Evolutionary conservation across 495 filamentous ascomycete species (phyloP), one percentile per base, ranked within the genome.

Genomic region (Penicillium crystallinum): DNA sequence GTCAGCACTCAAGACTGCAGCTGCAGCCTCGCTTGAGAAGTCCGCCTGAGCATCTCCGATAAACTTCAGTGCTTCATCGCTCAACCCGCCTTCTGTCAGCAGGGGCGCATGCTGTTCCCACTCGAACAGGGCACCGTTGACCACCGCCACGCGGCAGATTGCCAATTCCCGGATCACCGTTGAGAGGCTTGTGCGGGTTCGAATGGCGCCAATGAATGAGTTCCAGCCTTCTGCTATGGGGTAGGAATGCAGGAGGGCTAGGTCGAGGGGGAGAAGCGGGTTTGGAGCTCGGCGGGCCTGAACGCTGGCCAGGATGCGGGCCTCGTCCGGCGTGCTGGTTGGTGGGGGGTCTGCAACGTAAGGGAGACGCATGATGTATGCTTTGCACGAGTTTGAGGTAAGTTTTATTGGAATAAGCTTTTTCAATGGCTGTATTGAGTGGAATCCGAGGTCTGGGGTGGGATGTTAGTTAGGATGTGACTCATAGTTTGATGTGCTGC

Each of bases 181-280:
- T 0, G 78, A 61, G 1, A 91, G 68, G 19, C 69, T 69, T 4
- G 85, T 88, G 54, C 76, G 70, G 10, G 83, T 88, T 54, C 89
- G 81, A 29, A 93, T 78, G 35, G 88, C 83, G 34, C 83, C 83
- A 14, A 91, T 75, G 68, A 93, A 90, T 29, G 80, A 71, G 71
- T 91, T 91, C 86, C 87, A 93, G 2, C 89, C 89, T 60, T 89
- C 80, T 2, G 89, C 82, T 0, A 92, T 74, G 2, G 82, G 71
- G 23, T 83, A 87, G 7, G 83, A 78, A 71, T 92, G 88, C 4
- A 92, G 74, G 7, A 92, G 80, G 1, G 88, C 71, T 5, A 84
- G 81, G 68, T 93, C 89, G 10, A 91, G 78, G 0, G 82, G 75
- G 38, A 88, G 81, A 10, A 91, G 78, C 0, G 79, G 79, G 19